Percentiles rank a stretch among this genome's conserved stretches.
Conservation (phyloP, 345 rosid genomes). For the Heritiera fomes region DNA sequence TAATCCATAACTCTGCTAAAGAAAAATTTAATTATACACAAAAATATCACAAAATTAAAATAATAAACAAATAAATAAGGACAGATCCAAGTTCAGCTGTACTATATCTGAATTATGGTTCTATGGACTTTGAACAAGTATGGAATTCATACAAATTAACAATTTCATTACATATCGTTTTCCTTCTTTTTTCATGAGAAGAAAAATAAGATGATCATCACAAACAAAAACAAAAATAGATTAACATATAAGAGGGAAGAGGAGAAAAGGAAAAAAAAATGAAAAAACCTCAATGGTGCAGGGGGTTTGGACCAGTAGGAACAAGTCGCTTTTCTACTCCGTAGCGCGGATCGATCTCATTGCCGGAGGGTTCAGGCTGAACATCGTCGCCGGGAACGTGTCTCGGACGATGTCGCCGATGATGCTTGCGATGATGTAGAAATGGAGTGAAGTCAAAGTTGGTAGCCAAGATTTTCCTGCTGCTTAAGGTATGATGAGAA, state of each 20-base stretch:
- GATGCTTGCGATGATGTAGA: slow-evolving; percentile 15
- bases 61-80: neutral
- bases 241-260: slow-evolving; percentile 6
- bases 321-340: slow-evolving; percentile 65
- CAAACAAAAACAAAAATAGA: slow-evolving; percentile 24
- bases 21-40: neutral
- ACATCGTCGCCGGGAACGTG: neutral
- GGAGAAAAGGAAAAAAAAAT: neutral
- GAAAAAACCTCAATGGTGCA: slow-evolving; percentile 59
- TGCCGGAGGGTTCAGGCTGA: slow-evolving; percentile 28
- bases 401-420: neutral
- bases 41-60: neutral
- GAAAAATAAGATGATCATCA: slow-evolving; percentile 22
- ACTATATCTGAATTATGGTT: slow-evolving; percentile 12
- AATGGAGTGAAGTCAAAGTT: slow-evolving; percentile 67
- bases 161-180: slow-evolving; percentile 20
- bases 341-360: slow-evolving; percentile 50
- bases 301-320: slow-evolving; percentile 82
- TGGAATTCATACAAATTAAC: slow-evolving; percentile 26
- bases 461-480: slow-evolving; percentile 38
- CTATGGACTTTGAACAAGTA: slow-evolving; percentile 26
- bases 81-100: slow-evolving; percentile 9
- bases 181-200: slow-evolving; percentile 7
- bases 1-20: neutral
- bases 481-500: slow-evolving; percentile 24